Conservation (phyloP, 2,329 filamentous ascomycete genomes). For the Tolypocladium pustulatum region DNA sequence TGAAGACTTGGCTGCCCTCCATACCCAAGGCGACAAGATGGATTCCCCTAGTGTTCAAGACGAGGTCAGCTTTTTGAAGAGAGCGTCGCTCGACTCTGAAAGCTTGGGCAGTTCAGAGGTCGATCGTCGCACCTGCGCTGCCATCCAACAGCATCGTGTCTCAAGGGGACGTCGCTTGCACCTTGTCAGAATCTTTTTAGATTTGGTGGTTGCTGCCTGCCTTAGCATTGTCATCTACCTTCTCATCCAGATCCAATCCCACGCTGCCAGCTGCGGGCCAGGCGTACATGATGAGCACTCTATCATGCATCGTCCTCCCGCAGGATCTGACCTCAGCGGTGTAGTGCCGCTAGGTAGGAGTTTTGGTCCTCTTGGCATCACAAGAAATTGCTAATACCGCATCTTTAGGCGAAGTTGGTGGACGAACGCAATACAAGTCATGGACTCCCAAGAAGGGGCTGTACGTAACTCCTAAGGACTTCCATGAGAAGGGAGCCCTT, state of each 20-base stretch:
- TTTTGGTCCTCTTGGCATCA: neutral
- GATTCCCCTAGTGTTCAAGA: neutral
- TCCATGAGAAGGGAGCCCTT: neutral
- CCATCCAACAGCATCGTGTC: neutral
- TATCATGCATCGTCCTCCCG: neutral
- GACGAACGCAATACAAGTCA: neutral
- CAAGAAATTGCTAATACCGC: neutral
- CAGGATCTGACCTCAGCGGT: neutral
- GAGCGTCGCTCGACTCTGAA: neutral
- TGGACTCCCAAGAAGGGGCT: neutral
- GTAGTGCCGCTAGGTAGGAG: neutral
- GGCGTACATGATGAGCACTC: neutral
- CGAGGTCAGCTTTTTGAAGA: neutral
- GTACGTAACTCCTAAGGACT: neutral
- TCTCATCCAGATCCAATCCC: neutral
- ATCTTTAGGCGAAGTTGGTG: neutral
- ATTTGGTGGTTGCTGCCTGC: neutral
- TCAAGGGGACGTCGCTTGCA: neutral
- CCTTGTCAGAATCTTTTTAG: neutral
- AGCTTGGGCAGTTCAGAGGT: neutral
- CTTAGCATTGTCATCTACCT: neutral
- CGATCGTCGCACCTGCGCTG: neutral
- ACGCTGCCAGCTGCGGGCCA: neutral
- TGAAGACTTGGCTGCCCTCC: neutral
- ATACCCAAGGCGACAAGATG: neutral